A percentile compares a stretch with the other conserved stretches of the same genome.
Evolutionary conservation across 768 basidiomycete species (phyloP).

Genomic region (Asterophora parasitica): DNA sequence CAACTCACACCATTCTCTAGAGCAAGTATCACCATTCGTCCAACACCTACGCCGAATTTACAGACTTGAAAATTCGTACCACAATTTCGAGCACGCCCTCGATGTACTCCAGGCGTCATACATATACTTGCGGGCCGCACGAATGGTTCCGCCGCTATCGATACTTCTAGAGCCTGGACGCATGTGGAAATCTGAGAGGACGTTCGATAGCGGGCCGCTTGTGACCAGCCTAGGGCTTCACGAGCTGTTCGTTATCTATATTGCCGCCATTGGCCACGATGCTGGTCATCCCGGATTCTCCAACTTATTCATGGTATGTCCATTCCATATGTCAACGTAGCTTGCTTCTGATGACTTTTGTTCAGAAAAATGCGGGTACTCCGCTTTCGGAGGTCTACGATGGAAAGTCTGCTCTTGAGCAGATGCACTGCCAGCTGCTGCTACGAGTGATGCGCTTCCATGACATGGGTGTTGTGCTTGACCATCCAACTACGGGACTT

Average conservation of each 20-base stretch:
- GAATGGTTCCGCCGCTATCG: slow-evolving; percentile 74
- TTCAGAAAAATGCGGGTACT: slow-evolving; percentile 87
- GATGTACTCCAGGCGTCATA: slow-evolving; percentile 95
- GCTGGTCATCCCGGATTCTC: slow-evolving; percentile 95
- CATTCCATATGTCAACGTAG: not conserved
- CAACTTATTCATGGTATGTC: slow-evolving; percentile 87
- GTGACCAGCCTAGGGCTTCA: slow-evolving; percentile 49
- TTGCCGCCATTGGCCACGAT: slow-evolving; percentile 96
- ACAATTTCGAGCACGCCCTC: slow-evolving; percentile 95
- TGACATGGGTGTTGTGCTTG: slow-evolving; percentile 65
- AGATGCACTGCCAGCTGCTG: slow-evolving; percentile 84
- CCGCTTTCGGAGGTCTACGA: slow-evolving; percentile 87
- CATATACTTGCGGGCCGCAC: slow-evolving; percentile 73
- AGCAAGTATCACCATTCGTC: slow-evolving; percentile 71
- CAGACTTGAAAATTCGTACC: slow-evolving; percentile 87
- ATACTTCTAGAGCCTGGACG: slow-evolving; percentile 53
- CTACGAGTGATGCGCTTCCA: slow-evolving; percentile 76
- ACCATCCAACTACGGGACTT: slow-evolving; percentile 41
- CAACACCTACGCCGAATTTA: slow-evolving; percentile 90
- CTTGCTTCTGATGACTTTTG: slow-evolving; percentile 3
- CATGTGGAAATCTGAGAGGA: slow-evolving; percentile 34
- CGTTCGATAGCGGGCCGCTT: slow-evolving; percentile 33
- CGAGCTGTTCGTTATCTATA: slow-evolving; percentile 79
- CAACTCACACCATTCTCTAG: slow-evolving; percentile 34
- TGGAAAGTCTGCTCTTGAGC: slow-evolving; percentile 85